Evolutionary conservation across 2,329 filamentous ascomycete genomes (phyloP).

Genomic region (Fusarium euwallaceae): DNA sequence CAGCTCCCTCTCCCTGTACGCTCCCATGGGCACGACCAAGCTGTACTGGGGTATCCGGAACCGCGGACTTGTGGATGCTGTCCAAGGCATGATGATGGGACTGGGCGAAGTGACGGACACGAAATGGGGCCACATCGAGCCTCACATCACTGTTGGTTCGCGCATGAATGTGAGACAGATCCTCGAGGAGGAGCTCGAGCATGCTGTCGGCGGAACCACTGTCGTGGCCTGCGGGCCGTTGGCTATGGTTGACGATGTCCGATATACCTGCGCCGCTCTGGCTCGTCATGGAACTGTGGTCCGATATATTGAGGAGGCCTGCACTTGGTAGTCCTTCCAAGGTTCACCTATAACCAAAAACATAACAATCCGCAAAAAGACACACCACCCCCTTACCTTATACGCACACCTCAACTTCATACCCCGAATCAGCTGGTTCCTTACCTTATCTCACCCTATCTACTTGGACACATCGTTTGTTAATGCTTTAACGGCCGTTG

Average conservation of each 20-base stretch:
- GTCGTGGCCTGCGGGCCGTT: conserved; percentile 48
- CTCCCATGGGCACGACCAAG: conserved; percentile 43
- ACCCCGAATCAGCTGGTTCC: background rate
- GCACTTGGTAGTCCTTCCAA: conserved; percentile 25
- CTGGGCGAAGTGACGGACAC: conserved; percentile 2
- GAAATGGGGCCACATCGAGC: conserved; percentile 46
- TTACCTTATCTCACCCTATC: background rate
- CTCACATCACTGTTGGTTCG: conserved; percentile 47
- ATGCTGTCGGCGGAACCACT: conserved; percentile 42
- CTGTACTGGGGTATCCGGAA: conserved; percentile 49
- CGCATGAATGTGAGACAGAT: conserved; percentile 46
- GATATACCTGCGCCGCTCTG: conserved; percentile 43
- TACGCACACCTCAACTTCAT: background rate
- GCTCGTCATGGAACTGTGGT: conserved; percentile 43
- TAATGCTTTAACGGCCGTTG: conserved; percentile 11
- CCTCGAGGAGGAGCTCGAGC: conserved; percentile 41
- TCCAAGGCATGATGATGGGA: conserved; percentile 42
- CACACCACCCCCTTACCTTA: background rate
- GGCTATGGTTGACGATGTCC: conserved; percentile 49
- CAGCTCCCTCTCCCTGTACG: conserved; percentile 35
- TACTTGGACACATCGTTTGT: conserved; percentile 2
- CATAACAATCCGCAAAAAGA: background rate
- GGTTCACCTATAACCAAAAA: background rate
- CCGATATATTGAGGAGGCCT: conserved; percentile 44
- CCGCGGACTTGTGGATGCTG: conserved; percentile 42